A percentile compares a stretch with the other conserved stretches of the same genome.
phyloP scores from a whole-genome alignment of 352 stramenopile genomes.

The Phytophthora kernoviae region DNA sequence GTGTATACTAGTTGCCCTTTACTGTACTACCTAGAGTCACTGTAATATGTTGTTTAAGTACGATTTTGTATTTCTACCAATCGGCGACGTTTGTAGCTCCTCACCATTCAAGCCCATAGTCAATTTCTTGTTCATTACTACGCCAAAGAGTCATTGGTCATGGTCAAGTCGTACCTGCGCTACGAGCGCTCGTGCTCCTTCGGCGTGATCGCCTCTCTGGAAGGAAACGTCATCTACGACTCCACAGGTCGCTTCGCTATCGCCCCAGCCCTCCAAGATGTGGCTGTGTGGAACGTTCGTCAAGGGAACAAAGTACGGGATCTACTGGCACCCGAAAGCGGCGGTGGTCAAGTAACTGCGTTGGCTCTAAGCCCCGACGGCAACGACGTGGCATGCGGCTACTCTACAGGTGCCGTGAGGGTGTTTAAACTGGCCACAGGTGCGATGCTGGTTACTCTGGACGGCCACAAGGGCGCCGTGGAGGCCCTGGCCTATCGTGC shows the following conservation, averaged over 20 bases:
- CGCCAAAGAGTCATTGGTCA: slow-evolving; percentile 14
- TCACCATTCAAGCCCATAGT: slow-evolving; percentile 14
- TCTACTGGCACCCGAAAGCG: slow-evolving; percentile 41
- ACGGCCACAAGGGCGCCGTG: slow-evolving; percentile 88
- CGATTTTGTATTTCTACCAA: background rate
- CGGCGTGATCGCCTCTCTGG: slow-evolving; percentile 89
- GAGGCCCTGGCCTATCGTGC: slow-evolving; percentile 76
- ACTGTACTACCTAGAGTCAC: slow-evolving; percentile 1
- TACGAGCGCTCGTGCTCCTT: slow-evolving; percentile 91
- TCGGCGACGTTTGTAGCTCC: slow-evolving; percentile 2
- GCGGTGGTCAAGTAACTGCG: slow-evolving; percentile 77
- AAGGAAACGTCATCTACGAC: slow-evolving; percentile 91
- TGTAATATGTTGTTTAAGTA: background rate
- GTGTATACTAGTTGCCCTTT: background rate
- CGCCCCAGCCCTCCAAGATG: slow-evolving; percentile 87
- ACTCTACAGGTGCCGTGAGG: slow-evolving; percentile 81
- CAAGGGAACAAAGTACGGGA: slow-evolving; percentile 85
- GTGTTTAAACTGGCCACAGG: slow-evolving; percentile 83
- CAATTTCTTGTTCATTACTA: background rate
- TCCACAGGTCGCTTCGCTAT: slow-evolving; percentile 86
- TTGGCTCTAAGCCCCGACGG: slow-evolving; percentile 82
- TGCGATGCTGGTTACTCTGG: slow-evolving; percentile 82
- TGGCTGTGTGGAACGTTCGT: slow-evolving; percentile 93
- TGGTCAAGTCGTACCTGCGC: slow-evolving; percentile 94
- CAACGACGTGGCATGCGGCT: slow-evolving; percentile 77